phyloP scores from a whole-genome alignment of 805 yeast genomes.

The Wickerhamiella alocasiicola region DNA sequence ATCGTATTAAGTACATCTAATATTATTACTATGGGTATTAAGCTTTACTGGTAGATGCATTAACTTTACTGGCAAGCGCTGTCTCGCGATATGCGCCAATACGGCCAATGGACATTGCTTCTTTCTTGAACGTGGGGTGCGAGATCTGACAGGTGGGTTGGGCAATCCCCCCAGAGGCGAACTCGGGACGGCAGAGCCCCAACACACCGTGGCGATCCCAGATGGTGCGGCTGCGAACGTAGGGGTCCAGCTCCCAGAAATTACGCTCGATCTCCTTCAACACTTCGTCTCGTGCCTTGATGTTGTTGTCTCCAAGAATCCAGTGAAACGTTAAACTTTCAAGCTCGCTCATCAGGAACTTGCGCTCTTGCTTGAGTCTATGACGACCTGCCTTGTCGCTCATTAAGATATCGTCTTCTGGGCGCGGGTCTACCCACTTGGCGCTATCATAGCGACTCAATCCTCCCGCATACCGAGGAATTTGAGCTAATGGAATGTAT shows the following conservation, averaged over 20 bases:
- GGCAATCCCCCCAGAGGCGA: not conserved
- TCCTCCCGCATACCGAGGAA: conserved; percentile 7
- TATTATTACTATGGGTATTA: too few relatives aligned
- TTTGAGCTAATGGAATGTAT: not conserved
- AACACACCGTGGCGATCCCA: conserved; percentile 63
- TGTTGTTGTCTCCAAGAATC: not conserved
- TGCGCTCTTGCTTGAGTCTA: not conserved
- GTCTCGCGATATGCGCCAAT: too few relatives aligned
- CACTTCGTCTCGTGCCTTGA: conserved; percentile 31
- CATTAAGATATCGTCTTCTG: not conserved
- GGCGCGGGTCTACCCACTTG: conserved; percentile 1
- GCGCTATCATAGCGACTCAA: not conserved
- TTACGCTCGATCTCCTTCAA: conserved; percentile 25
- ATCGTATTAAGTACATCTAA: too few relatives aligned
- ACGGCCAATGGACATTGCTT: too few relatives aligned
- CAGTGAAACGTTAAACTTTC: not conserved
- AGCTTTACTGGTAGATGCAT: too few relatives aligned
- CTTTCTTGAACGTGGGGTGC: too few relatives aligned
- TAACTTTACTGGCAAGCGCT: too few relatives aligned
- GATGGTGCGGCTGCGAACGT: conserved; percentile 61
- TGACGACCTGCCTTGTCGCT: not conserved
- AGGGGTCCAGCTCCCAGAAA: conserved; percentile 67
- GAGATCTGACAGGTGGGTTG: not conserved
- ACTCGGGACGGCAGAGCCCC: conserved; percentile 26
- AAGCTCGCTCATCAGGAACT: not conserved